Percentiles rank a stretch among this genome's conserved stretches.
These are phyloP conservation scores for Aspergillus viridinutans DNA, from an alignment of 2,329 filamentous ascomycete species.

Conservation along the genomic window DNA sequence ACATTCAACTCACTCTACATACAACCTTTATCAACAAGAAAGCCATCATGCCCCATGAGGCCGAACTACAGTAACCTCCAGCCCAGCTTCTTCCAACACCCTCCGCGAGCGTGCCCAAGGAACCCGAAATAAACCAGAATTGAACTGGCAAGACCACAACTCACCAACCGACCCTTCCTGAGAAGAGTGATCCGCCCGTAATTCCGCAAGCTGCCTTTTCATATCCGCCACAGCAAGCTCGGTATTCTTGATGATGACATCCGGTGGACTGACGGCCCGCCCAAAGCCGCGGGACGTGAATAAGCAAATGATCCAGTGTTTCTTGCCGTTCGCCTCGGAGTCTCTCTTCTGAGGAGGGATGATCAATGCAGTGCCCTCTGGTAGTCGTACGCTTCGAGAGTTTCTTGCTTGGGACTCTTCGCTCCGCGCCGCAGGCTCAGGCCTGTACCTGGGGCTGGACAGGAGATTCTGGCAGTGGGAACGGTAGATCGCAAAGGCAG, in stretches of 20 bases:
- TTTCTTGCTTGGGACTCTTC: neutral
- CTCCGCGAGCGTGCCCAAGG: conserved; percentile 49
- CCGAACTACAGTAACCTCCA: conserved; percentile 33
- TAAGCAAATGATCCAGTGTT: conserved; percentile 56
- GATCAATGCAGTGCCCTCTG: conserved; percentile 48
- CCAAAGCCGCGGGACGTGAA: conserved; percentile 54
- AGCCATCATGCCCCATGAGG: conserved; percentile 17
- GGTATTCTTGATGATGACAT: conserved; percentile 49
- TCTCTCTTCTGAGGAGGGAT: conserved; percentile 48
- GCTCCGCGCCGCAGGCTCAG: conserved; percentile 2
- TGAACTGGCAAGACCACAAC: conserved; percentile 53
- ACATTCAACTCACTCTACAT: neutral
- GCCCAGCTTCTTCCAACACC: conserved; percentile 38
- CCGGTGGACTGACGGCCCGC: conserved; percentile 31
- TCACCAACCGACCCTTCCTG: conserved; percentile 20
- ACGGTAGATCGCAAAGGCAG: conserved; percentile 47
- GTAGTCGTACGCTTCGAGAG: conserved; percentile 17
- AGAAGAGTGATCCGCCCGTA: conserved; percentile 11
- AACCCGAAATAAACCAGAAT: conserved; percentile 55
- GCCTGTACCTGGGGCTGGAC: conserved; percentile 9
- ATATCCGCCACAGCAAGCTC: conserved; percentile 47
- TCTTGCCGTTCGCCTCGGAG: conserved; percentile 18
- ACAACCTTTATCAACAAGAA: neutral
- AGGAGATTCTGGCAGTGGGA: conserved; percentile 41
- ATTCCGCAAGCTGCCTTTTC: conserved; percentile 38